phyloP scores from a whole-genome alignment of 768 basidiomycete species.

The Mycena albidolilacea region DNA sequence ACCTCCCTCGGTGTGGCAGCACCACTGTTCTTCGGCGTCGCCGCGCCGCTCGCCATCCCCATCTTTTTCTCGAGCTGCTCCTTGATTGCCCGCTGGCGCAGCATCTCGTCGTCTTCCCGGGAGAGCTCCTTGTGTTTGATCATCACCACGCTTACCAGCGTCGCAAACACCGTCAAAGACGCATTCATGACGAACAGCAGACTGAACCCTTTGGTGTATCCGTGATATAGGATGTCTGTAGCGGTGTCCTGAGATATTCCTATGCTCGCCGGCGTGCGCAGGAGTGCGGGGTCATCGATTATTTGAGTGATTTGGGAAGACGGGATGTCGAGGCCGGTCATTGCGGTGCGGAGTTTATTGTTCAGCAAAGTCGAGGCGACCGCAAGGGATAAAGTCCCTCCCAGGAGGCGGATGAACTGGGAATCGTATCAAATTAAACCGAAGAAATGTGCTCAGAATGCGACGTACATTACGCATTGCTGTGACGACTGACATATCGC shows the following conservation, averaged over 20 bases:
- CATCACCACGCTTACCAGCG: constrained; percentile 69
- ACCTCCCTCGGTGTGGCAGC: constrained; percentile 19
- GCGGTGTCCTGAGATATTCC: constrained; percentile 57
- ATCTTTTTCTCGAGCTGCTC: constrained; percentile 31
- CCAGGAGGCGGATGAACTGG: constrained; percentile 78
- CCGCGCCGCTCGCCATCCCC: neutral
- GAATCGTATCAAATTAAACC: constrained; percentile 9
- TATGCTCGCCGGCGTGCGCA: constrained; percentile 49
- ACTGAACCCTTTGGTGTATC: constrained; percentile 71
- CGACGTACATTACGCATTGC: constrained; percentile 70
- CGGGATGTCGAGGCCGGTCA: constrained; percentile 56
- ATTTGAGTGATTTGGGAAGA: constrained; percentile 56
- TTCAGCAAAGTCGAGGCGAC: constrained; percentile 75
- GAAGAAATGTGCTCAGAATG: neutral
- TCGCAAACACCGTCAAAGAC: constrained; percentile 66
- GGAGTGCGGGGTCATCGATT: constrained; percentile 63
- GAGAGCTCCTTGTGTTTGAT: constrained; percentile 75
- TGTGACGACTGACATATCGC: constrained; percentile 85
- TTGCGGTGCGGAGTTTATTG: constrained; percentile 62
- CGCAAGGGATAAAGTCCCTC: constrained; percentile 78
- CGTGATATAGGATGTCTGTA: constrained; percentile 59
- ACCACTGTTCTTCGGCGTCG: constrained; percentile 3
- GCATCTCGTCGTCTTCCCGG: constrained; percentile 67
- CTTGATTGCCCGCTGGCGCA: constrained; percentile 57
- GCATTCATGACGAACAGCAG: constrained; percentile 75